Percentiles rank a stretch among this genome's conserved stretches.
phyloP scores from a whole-genome alignment of 495 filamentous ascomycete species.

The Daldinia vernicosa region DNA sequence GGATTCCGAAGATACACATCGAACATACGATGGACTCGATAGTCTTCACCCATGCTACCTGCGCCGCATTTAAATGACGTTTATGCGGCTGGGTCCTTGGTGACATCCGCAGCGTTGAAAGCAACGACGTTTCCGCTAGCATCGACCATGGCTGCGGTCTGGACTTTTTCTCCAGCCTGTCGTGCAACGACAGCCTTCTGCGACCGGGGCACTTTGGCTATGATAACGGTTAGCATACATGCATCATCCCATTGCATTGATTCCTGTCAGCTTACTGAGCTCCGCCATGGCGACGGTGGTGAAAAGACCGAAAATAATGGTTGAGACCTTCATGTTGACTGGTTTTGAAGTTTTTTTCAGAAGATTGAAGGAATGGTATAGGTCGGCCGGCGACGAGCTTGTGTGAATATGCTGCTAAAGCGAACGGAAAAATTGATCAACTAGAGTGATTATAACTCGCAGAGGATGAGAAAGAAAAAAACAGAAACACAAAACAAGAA shows the following conservation, averaged over 20 bases:
- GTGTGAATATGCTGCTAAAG: conserved; percentile 40
- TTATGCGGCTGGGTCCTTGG: conserved; percentile 27
- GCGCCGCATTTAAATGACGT: background rate
- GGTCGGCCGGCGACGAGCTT: conserved; percentile 60
- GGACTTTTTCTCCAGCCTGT: conserved; percentile 42
- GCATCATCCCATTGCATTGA: background rate
- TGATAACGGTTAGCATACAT: conserved; percentile 8
- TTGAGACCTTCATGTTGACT: conserved; percentile 63
- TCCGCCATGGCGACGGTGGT: conserved; percentile 56
- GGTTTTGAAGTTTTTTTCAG: conserved; percentile 32
- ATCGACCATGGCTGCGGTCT: conserved; percentile 54
- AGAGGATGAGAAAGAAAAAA: conserved; percentile 38
- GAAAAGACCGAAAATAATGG: conserved; percentile 57
- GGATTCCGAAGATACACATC: background rate
- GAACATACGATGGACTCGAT: background rate
- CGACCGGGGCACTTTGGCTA: conserved; percentile 39
- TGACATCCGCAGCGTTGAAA: conserved; percentile 52
- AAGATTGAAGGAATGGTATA: conserved; percentile 41
- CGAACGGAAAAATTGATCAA: conserved; percentile 43
- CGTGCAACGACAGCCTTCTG: conserved; percentile 39
- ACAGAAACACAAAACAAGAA: background rate
- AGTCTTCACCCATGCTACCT: background rate
- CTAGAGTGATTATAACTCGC: conserved; percentile 22
- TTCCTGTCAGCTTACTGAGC: conserved; percentile 36
- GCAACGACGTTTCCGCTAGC: conserved; percentile 51